Percentiles rank a stretch among this genome's conserved stretches.
phyloP scores from a whole-genome alignment of 768 basidiomycete species.

The Amanita polypyramis region DNA sequence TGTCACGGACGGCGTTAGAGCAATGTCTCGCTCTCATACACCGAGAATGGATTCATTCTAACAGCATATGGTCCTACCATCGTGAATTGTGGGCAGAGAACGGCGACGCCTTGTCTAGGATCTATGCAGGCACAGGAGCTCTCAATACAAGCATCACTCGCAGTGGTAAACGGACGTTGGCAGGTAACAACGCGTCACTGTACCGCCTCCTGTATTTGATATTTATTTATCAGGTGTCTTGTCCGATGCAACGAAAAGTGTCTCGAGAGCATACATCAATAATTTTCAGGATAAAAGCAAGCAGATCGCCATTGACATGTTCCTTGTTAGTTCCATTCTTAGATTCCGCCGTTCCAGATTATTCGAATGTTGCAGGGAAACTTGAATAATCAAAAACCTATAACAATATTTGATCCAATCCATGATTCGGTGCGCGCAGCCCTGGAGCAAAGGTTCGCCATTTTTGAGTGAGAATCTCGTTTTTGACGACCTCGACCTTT shows the following conservation, averaged over 20 bases:
- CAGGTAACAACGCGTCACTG: slow-evolving; percentile 34
- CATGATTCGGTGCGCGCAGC: slow-evolving; percentile 76
- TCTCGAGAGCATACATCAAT: slow-evolving; percentile 93
- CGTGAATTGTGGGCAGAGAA: slow-evolving; percentile 97
- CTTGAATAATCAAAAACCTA: slow-evolving; percentile 75
- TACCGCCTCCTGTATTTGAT: background rate
- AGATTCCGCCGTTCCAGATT: background rate
- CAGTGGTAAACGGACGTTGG: slow-evolving; percentile 88
- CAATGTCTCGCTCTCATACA: slow-evolving; percentile 74
- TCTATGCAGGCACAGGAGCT: slow-evolving; percentile 91
- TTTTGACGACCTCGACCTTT: slow-evolving; percentile 4
- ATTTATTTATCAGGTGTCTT: slow-evolving; percentile 51
- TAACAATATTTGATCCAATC: slow-evolving; percentile 89
- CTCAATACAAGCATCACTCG: slow-evolving; percentile 95
- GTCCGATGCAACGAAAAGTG: slow-evolving; percentile 94
- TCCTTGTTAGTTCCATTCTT: slow-evolving; percentile 51
- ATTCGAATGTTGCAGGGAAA: slow-evolving; percentile 65
- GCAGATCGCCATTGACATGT: slow-evolving; percentile 91
- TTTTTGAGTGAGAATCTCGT: background rate
- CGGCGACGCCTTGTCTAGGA: slow-evolving; percentile 84
- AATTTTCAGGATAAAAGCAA: slow-evolving; percentile 96
- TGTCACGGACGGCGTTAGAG: slow-evolving; percentile 74
- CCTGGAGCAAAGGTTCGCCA: slow-evolving; percentile 52
- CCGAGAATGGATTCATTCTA: slow-evolving; percentile 63
- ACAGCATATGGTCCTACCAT: slow-evolving; percentile 74